Conservation (phyloP, 139 green algal genomes). For the Closterium sp. region DNA sequence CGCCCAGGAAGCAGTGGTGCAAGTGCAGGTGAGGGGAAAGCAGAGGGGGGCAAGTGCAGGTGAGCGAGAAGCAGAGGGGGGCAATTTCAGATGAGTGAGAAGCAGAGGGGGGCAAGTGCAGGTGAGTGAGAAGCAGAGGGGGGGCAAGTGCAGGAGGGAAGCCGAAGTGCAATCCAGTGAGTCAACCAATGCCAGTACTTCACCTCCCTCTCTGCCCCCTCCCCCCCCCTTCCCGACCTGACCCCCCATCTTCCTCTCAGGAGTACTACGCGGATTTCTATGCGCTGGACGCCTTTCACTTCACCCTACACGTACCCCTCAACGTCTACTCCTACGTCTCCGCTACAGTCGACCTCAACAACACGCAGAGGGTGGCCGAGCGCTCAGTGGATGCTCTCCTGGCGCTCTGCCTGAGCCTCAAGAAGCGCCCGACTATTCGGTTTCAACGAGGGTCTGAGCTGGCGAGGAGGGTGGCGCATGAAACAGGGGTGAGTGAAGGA, state of each 20-base stretch:
- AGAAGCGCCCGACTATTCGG: conserved; percentile 56
- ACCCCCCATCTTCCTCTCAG: conserved; percentile 38
- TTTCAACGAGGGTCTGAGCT: conserved; percentile 53
- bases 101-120: not conserved
- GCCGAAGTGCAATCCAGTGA: too few relatives aligned
- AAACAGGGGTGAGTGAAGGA: conserved; percentile 33
- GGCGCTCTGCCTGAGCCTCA: conserved; percentile 57
- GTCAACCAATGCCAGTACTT: too few relatives aligned
- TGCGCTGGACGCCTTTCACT: conserved; percentile 77
- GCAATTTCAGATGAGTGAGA: too few relatives aligned
- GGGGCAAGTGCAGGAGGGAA: too few relatives aligned
- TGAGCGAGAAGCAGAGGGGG: too few relatives aligned
- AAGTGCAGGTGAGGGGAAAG: conserved; percentile 62
- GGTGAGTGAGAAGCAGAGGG: too few relatives aligned
- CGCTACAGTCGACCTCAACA: not conserved
- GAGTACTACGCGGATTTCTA: conserved; percentile 90
- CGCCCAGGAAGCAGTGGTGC: conserved; percentile 67
- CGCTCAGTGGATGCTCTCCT: conserved; percentile 49
- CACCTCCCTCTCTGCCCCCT: too few relatives aligned
- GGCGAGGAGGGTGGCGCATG: conserved; percentile 38
- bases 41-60: not conserved
- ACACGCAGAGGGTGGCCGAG: conserved; percentile 29
- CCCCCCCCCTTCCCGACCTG: too few relatives aligned
- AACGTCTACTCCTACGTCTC: conserved; percentile 36
- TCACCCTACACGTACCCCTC: conserved; percentile 52